Evolutionary conservation across 345 rosid genomes (phyloP).

Genomic region (Acer campestre): DNA sequence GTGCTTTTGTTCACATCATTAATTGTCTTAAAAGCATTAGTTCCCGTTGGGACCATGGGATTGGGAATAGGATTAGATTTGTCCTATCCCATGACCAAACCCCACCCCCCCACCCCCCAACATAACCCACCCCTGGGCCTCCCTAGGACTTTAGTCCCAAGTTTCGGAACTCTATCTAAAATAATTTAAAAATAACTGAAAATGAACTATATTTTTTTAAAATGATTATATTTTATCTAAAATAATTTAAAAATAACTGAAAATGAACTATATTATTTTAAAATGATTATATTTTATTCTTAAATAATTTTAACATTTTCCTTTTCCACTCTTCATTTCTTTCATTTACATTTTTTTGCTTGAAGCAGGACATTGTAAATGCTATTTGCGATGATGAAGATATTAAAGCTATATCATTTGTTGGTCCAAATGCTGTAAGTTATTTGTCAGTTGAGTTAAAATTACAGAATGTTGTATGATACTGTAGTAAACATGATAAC

Average conservation of each 20-base stretch:
- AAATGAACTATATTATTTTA: not conserved
- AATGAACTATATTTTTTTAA: not conserved
- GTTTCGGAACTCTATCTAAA: not conserved
- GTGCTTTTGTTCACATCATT: not conserved
- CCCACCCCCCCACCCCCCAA: not conserved
- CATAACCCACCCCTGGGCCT: too few relatives aligned
- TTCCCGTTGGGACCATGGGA: not conserved
- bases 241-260: not conserved
- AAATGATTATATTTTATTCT: not conserved
- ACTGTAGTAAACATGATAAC: not conserved
- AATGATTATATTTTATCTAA: too few relatives aligned
- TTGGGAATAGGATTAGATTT: not conserved
- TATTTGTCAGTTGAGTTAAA: not conserved
- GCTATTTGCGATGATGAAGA: conserved; percentile 85
- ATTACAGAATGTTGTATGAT: not conserved
- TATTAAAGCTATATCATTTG: conserved; percentile 85
- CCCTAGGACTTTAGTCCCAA: not conserved
- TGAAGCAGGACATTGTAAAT: conserved; percentile 74
- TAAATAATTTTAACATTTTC: not conserved
- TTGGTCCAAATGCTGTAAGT: conserved; percentile 90
- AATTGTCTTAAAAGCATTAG: not conserved
- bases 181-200: not conserved
- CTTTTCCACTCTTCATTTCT: not conserved
- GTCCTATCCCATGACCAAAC: not conserved
- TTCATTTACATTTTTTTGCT: conserved; percentile 12